Evolutionary conservation across 768 basidiomycete species (phyloP), one percentile per base, ranked within the genome.

Genomic region (Rhodotorula diobovata): DNA sequence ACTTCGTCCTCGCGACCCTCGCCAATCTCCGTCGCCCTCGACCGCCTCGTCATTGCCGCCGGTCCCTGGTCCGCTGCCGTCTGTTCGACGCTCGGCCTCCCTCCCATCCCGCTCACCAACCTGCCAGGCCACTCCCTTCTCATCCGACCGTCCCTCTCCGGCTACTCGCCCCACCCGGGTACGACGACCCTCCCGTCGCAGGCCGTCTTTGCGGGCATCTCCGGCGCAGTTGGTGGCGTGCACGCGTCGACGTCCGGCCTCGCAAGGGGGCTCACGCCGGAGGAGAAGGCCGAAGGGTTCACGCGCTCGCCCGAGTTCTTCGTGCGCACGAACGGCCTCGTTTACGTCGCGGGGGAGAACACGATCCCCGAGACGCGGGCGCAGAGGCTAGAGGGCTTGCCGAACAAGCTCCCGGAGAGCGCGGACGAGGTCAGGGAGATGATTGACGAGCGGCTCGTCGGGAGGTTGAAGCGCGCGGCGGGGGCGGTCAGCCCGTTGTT

Each of bases 51-150:
- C 37, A 67, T 83, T 71, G 76, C 82, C 20, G 81, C 81, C 11
- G 82, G 82, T 0, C 80, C 80, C 54, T 82, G 82, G 81, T 80
- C 80, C 25, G 80, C 81, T 8, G 76, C 73, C 10, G 60, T 74
- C 45, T 61, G 57, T 41, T 39, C 48, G 0, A 9, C 39, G 10
- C 70, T 74, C 55, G 4, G 1, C 12, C 67, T 74, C 28, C 73
- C 73, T 0, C 11, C 43, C 1, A 46, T 71, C 21, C 63, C 70
- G 4, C 60, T 74, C 60, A 61, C 53, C 30, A 71, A 71, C 57
- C 61, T 74, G 18, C 73, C 73, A 18, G 73, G 73, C 4, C 70
- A 71, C 51, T 74, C 73, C 0, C 60, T 74, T 43, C 63, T 74
- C 50, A 68, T 71, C 45, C 69, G 73, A 4, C 73, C 73, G 1